A percentile compares a stretch with the other conserved stretches of the same genome.
Conservation (phyloP, 2,329 filamentous ascomycete species). For the Dothiorella sarmentorum region DNA sequence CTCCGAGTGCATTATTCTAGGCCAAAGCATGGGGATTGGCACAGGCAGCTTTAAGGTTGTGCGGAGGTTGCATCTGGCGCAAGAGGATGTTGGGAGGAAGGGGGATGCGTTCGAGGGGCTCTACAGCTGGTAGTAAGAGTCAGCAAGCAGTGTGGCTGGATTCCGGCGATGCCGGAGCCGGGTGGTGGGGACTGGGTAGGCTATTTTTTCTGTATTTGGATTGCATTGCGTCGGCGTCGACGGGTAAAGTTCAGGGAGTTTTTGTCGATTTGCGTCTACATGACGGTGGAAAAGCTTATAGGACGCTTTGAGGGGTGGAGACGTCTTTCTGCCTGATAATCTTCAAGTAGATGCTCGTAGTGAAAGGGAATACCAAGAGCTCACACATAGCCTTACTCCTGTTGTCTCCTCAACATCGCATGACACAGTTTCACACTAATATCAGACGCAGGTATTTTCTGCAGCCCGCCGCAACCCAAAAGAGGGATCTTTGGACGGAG, state of each 20-base stretch:
- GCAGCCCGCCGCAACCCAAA: no score
- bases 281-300: not conserved
- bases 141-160: not conserved
- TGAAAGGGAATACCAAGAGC: no score
- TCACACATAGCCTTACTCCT: no score
- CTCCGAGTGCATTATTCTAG: conserved; percentile 96
- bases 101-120: conserved; percentile 60
- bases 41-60: conserved; percentile 93
- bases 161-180: not conserved
- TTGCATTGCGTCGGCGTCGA: conserved; percentile 17
- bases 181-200: not conserved
- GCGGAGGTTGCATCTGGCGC: conserved; percentile 65
- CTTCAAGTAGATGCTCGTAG: no score
- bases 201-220: not conserved
- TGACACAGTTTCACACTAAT: no score
- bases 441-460: no score
- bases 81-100: conserved; percentile 56
- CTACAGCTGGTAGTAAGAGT: conserved; percentile 1
- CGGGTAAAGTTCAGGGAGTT: not conserved
- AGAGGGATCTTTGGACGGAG: no score
- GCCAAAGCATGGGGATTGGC: conserved; percentile 86
- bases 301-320: not conserved
- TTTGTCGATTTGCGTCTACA: no score
- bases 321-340: no score
- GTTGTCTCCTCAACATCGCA: no score